Evolutionary conservation across 208 protist genomes (phyloP).

Genomic region (Wallacemonas collosoma): DNA sequence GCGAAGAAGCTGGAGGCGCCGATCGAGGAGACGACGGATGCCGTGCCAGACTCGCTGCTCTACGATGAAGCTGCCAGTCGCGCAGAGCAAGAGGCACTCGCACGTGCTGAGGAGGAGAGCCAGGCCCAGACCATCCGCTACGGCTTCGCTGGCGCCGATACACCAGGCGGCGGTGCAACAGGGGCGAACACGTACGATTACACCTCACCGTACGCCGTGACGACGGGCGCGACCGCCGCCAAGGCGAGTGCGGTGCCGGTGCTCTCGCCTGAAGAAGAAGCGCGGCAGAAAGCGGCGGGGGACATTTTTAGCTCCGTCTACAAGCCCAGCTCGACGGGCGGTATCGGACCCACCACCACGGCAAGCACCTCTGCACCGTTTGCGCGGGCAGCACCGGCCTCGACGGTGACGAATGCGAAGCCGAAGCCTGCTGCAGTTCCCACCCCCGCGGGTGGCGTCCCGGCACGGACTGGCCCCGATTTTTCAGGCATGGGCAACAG

Average conservation of each 20-base stretch:
- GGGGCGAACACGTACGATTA: not conserved
- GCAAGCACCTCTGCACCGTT: no score
- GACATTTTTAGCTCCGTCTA: slow-evolving; percentile 17
- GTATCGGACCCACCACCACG: no score
- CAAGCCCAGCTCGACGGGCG: slow-evolving; percentile 1
- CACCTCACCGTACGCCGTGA: slow-evolving; percentile 6
- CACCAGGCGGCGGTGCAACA: slow-evolving; percentile 17
- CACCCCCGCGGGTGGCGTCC: not conserved
- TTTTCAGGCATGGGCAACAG: slow-evolving; percentile 67
- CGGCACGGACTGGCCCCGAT: slow-evolving; percentile 47
- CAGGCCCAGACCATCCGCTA: not conserved
- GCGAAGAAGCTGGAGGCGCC: slow-evolving; percentile 13
- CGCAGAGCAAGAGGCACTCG: slow-evolving; percentile 24
- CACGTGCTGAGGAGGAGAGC: slow-evolving; percentile 23
- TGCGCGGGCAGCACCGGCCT: no score
- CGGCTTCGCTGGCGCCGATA: slow-evolving; percentile 2
- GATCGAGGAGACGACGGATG: slow-evolving; percentile 51
- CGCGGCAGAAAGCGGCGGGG: not conserved
- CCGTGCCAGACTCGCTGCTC: slow-evolving; percentile 60
- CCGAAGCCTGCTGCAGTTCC: not conserved
- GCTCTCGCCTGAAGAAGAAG: slow-evolving; percentile 9
- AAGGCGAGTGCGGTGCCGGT: not conserved
- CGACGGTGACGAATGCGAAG: no score
- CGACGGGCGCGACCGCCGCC: not conserved
- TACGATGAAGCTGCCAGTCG: slow-evolving; percentile 35